Evolutionary conservation across 306 rosid genomes (phyloP).

Genomic region (Rosa rugosa): DNA sequence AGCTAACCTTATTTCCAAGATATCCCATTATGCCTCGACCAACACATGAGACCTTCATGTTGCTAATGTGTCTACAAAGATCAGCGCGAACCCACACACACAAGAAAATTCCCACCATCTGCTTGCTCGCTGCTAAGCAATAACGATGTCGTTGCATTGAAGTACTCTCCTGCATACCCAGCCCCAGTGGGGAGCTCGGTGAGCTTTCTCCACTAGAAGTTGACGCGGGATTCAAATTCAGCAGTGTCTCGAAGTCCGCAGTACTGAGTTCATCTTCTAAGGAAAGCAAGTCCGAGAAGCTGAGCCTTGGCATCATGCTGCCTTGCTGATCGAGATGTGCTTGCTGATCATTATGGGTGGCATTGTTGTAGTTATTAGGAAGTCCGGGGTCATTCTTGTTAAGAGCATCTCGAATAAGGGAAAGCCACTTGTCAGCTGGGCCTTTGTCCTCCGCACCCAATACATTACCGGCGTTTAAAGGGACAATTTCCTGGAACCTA

Average conservation of each 20-base stretch:
- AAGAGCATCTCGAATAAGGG: slow-evolving; percentile 57
- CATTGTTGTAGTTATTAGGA: background rate
- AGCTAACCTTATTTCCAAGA: slow-evolving; percentile 83
- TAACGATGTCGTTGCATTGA: slow-evolving; percentile 23
- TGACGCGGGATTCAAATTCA: background rate
- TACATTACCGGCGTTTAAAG: slow-evolving; percentile 82
- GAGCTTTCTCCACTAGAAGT: slow-evolving; percentile 23
- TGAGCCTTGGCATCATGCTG: slow-evolving; percentile 36
- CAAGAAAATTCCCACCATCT: slow-evolving; percentile 91
- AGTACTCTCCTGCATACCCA: background rate
- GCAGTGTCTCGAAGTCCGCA: slow-evolving; percentile 7
- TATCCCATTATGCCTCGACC: slow-evolving; percentile 95
- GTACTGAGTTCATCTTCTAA: slow-evolving; percentile 36
- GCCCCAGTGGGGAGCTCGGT: slow-evolving; percentile 19
- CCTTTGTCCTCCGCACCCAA: slow-evolving; percentile 81
- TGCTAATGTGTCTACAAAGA: slow-evolving; percentile 40
- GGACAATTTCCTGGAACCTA: slow-evolving; percentile 97
- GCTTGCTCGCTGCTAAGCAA: slow-evolving; percentile 72
- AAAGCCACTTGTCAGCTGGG: slow-evolving; percentile 76
- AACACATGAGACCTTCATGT: slow-evolving; percentile 65
- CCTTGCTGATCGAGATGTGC: slow-evolving; percentile 15
- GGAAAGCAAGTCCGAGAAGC: slow-evolving; percentile 51
- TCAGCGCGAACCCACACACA: slow-evolving; percentile 70
- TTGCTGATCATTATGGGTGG: background rate
- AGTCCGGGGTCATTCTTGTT: slow-evolving; percentile 26